These are phyloP conservation scores for Leccinum subrobustum DNA, from an alignment of 1,284 basidiomycete species.

Conservation along the genomic window DNA sequence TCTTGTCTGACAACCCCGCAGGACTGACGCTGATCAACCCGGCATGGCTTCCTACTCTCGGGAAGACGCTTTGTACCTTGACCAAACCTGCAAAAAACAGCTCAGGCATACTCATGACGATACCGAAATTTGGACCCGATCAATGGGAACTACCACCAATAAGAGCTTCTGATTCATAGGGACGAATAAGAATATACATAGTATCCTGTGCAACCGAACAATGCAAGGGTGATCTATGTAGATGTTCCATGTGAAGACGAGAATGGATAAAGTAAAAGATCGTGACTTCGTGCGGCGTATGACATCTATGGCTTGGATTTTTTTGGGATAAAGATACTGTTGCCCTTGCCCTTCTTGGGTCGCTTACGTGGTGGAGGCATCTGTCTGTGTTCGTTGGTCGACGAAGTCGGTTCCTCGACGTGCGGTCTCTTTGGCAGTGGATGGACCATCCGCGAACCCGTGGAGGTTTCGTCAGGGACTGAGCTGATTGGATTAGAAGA, in stretches of 20 bases:
- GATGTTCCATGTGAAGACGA: not conserved
- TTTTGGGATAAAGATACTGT: constrained; percentile 51
- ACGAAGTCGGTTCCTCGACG: constrained; percentile 18
- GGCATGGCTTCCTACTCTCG: constrained; percentile 84
- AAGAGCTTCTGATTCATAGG: constrained; percentile 38
- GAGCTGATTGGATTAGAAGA: not conserved
- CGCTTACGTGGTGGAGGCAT: constrained; percentile 33
- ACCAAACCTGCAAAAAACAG: constrained; percentile 81
- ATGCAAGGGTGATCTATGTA: constrained; percentile 10
- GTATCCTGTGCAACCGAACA: constrained; percentile 7
- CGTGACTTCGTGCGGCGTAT: not conserved
- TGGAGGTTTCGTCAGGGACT: constrained; percentile 1
- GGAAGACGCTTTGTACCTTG: constrained; percentile 82
- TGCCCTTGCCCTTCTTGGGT: constrained; percentile 40
- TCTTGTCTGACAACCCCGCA: constrained; percentile 31
- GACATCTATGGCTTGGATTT: constrained; percentile 29
- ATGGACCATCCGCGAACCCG: not conserved
- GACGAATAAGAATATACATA: constrained; percentile 23
- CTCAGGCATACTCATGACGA: constrained; percentile 62
- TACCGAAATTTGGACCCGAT: constrained; percentile 80
- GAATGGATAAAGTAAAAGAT: not conserved
- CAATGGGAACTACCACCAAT: constrained; percentile 85
- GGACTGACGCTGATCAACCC: constrained; percentile 86
- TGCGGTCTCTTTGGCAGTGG: constrained; percentile 26
- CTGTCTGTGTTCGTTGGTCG: constrained; percentile 11